These are phyloP conservation scores for Alloteropsis angusta DNA, from an alignment of 202 grass and related monocot species.

Conservation along the genomic window DNA sequence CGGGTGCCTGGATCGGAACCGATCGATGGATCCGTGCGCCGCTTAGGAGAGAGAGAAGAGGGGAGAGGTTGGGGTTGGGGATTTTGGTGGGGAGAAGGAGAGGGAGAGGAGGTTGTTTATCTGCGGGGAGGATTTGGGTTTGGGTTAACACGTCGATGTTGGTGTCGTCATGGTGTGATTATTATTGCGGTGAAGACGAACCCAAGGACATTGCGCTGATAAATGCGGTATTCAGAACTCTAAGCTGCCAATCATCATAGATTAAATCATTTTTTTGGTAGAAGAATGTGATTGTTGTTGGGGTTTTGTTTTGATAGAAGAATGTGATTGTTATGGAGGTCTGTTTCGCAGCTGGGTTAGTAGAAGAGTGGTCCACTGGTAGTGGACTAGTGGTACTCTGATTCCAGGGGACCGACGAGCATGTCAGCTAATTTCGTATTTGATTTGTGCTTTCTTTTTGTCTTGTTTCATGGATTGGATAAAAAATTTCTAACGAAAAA, in stretches of 20 bases:
- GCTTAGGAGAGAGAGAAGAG: neutral
- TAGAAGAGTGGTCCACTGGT: no score
- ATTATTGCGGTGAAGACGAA: slow-evolving; percentile 22
- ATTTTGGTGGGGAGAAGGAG: no score
- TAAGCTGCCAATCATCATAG: neutral
- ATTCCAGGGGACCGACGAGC: neutral
- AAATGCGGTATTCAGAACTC: neutral
- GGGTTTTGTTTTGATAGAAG: neutral
- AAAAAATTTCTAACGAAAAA: neutral
- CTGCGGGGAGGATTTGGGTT: slow-evolving; percentile 8
- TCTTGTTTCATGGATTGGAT: neutral
- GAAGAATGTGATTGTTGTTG: no score
- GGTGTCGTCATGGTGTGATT: slow-evolving; percentile 42
- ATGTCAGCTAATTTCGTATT: no score
- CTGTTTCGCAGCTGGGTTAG: neutral
- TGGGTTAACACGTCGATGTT: slow-evolving; percentile 39
- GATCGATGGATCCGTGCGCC: slow-evolving; percentile 27
- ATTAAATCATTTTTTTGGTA: neutral
- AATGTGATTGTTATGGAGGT: neutral
- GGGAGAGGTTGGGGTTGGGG: slow-evolving; percentile 29
- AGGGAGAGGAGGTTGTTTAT: slow-evolving; percentile 27
- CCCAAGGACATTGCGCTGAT: neutral
- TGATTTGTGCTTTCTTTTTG: neutral
- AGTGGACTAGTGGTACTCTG: neutral
- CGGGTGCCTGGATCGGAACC: neutral